These are phyloP conservation scores for Lophium mytilinum DNA, from an alignment of 495 filamentous ascomycete genomes.

Conservation along the genomic window DNA sequence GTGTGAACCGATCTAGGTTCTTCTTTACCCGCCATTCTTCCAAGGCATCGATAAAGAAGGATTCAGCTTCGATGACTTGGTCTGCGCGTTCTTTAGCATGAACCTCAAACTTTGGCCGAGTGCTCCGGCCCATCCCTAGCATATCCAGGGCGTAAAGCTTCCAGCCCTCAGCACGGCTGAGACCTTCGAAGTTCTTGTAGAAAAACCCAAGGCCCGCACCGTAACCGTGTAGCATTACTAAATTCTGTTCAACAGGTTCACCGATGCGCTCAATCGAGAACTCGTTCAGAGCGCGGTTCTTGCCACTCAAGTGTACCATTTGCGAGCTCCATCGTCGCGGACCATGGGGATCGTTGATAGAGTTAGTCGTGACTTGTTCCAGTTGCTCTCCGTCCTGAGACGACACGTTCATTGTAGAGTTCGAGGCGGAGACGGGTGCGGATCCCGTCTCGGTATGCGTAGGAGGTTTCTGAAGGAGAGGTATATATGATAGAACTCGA, in stretches of 20 bases:
- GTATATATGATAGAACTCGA: conserved; percentile 78
- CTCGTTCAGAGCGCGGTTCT: conserved; percentile 83
- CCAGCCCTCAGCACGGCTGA: conserved; percentile 73
- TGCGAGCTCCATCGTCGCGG: conserved; percentile 78
- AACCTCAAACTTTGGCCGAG: conserved; percentile 73
- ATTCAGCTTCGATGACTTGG: conserved; percentile 84
- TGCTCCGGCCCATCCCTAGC: conserved; percentile 89
- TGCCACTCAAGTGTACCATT: conserved; percentile 76
- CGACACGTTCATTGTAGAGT: conserved; percentile 31
- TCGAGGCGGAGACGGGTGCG: conserved; percentile 34
- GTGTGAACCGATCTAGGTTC: conserved; percentile 85
- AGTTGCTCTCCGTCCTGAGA: conserved; percentile 37
- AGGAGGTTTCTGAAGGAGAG: conserved; percentile 67
- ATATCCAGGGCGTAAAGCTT: conserved; percentile 86
- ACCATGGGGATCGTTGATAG: conserved; percentile 70
- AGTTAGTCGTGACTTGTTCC: conserved; percentile 41
- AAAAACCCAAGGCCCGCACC: conserved; percentile 94
- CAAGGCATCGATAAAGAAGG: conserved; percentile 91
- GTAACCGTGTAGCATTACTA: conserved; percentile 98
- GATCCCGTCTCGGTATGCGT: conserved; percentile 62
- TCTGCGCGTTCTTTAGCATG: conserved; percentile 70
- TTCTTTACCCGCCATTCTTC: conserved; percentile 89
- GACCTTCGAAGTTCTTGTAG: conserved; percentile 90
- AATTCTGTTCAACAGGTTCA: conserved; percentile 66
- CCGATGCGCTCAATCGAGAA: conserved; percentile 79